Conservation (phyloP, 2,329 filamentous ascomycete species). For the Mariannaea sp. region DNA sequence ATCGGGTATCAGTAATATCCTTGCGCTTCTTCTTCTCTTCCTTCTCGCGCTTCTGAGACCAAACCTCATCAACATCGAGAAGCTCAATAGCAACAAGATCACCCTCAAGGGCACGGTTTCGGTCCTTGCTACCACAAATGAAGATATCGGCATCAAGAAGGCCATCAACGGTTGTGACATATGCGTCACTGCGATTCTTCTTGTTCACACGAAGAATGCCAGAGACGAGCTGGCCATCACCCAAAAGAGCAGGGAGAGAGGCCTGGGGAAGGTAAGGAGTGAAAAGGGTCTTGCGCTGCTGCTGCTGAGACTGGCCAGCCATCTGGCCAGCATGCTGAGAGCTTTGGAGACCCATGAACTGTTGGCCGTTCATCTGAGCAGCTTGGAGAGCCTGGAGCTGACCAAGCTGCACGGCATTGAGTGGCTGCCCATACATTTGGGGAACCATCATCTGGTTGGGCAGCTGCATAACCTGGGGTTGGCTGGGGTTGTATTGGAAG, state of each 20-base stretch:
- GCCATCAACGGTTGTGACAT: constrained; percentile 89
- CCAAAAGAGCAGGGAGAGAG: constrained; percentile 85
- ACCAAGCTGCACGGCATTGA: constrained; percentile 85
- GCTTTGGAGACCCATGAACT: constrained; percentile 68
- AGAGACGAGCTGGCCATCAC: constrained; percentile 91
- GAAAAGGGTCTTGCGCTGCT: constrained; percentile 97
- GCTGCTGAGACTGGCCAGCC: constrained; percentile 74
- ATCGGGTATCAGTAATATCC: constrained; percentile 91
- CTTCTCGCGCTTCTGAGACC: constrained; percentile 98
- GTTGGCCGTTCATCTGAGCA: constrained; percentile 79
- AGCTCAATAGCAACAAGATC: constrained; percentile 95
- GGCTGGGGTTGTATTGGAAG: constrained; percentile 82
- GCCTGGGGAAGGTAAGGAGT: constrained; percentile 97
- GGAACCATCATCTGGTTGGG: constrained; percentile 86
- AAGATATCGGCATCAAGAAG: constrained; percentile 96
- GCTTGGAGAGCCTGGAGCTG: constrained; percentile 93
- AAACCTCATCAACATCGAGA: constrained; percentile 96
- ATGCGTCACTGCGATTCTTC: constrained; percentile 98
- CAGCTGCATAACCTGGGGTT: constrained; percentile 86
- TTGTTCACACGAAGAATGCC: constrained; percentile 98
- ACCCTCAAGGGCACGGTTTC: constrained; percentile 94
- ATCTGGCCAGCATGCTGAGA: constrained; percentile 75
- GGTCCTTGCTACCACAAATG: constrained; percentile 98
- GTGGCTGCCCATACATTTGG: constrained; percentile 84
- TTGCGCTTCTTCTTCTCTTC: constrained; percentile 99